Conservation (phyloP, 768 basidiomycete species). For the Tulasnella sp. region DNA sequence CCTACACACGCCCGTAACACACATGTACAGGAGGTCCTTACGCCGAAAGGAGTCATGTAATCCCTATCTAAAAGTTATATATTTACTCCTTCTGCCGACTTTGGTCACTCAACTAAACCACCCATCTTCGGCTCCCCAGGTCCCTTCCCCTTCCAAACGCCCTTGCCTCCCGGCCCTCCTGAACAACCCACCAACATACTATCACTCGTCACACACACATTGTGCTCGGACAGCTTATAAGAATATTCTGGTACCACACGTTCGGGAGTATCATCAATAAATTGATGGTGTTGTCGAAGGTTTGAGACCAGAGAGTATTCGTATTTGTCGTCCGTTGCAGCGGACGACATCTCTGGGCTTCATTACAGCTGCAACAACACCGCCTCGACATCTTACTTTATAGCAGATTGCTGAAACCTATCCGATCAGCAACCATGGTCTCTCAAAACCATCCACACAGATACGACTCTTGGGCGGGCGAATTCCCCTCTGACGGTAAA, state of each 20-base stretch:
- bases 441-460: not conserved
- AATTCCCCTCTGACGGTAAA: not conserved
- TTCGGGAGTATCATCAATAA: not conserved
- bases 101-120: slow-evolving; percentile 1
- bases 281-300: slow-evolving; percentile 12
- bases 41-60: not conserved
- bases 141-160: not conserved
- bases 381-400: not conserved
- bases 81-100: not conserved
- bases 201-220: not conserved
- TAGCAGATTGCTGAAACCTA: not conserved
- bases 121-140: not conserved
- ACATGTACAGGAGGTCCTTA: not conserved
- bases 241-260: not conserved
- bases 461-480: not conserved
- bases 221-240: not conserved
- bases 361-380: not conserved
- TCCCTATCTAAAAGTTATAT: not conserved
- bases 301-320: slow-evolving; percentile 4
- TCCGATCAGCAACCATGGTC: not conserved
- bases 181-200: not conserved
- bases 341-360: not conserved
- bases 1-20: not conserved
- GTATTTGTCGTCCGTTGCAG: slow-evolving; percentile 1
- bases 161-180: not conserved